Evolutionary conservation across 2,329 filamentous ascomycete species (phyloP), one percentile per base, ranked within the genome.

Genomic region (Aspergillus ochraceoroseus): DNA sequence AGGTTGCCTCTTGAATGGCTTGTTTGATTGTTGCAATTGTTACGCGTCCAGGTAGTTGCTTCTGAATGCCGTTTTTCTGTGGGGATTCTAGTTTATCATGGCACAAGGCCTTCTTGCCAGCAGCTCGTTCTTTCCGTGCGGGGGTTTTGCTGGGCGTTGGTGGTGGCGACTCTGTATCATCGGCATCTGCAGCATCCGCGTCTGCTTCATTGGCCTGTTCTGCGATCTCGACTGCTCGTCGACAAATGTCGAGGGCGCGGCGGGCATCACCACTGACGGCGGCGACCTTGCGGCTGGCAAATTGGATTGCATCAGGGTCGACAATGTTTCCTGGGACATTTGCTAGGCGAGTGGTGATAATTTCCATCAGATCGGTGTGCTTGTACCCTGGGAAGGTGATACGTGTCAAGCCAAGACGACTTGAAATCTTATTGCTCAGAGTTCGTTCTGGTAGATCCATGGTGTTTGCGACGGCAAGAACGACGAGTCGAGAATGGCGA

Each of bases 301-400:
- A 98, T 65, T 96, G 90, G 34, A 98, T 79, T 9, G 92, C 94
- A 58, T 98, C 92, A 1, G 87, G 72, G 46, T 95, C 87, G 27
- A 98, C 90, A 30, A 98, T 84, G 51, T 89, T 82, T 17, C 87
- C 88, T 1, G 86, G 83, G 0, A 96, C 87, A 38, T 87, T 87
- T 58, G 87, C 81, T 2, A 98, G 76, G 19, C 92, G 83, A n/a
- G 88, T 94, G 58, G 90, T 83, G 49, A 98, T 95, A 58, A 98
- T 98, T 53, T 84, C 85, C 85, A 96, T 95, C 27, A 98, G 76
- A 65, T 98, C 92, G 44, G 92, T 88, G 63, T 98, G 89, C 42
- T 88, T 95, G 65, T 98, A 98, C 14, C 92, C 92, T 0, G 92
- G 87, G 56, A 98, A 98, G 0, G 92, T 95, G 59, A 98, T 95